phyloP scores from a whole-genome alignment of 2,329 filamentous ascomycete species.

The Anisogramma anomala region DNA sequence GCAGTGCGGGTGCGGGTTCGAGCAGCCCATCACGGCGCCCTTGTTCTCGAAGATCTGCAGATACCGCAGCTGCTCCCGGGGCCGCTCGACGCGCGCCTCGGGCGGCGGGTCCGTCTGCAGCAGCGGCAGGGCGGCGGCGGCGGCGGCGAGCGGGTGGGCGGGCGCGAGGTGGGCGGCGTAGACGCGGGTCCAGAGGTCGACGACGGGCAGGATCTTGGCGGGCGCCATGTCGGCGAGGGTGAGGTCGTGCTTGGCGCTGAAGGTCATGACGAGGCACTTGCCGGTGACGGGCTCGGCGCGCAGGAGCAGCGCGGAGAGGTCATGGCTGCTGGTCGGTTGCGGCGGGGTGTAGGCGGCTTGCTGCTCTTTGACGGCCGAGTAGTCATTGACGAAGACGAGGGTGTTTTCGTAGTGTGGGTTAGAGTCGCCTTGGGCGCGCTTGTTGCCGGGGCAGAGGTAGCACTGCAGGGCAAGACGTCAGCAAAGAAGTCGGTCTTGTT shows the following conservation, averaged over 20 bases:
- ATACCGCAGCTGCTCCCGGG: conserved; percentile 73
- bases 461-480: conserved; percentile 43
- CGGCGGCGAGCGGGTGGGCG: conserved; percentile 48
- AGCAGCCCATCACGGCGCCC: conserved; percentile 94
- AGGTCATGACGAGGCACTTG: conserved; percentile 94
- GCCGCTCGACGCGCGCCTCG: conserved; percentile 32
- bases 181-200: conserved; percentile 84
- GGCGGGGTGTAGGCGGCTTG: conserved; percentile 62
- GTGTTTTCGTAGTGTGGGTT: conserved; percentile 83
- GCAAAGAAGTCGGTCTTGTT: neutral
- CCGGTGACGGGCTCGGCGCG: conserved; percentile 79
- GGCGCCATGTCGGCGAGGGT: conserved; percentile 84
- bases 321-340: conserved; percentile 29
- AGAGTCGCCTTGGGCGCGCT: conserved; percentile 70
- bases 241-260: conserved; percentile 79
- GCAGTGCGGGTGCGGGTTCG: conserved; percentile 93
- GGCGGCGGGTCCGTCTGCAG: conserved; percentile 25
- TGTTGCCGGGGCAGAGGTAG: conserved; percentile 88
- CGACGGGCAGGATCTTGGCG: conserved; percentile 64
- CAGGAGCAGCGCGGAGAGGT: conserved; percentile 64
- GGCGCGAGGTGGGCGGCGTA: conserved; percentile 73
- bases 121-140: conserved; percentile 29
- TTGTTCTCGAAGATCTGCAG: conserved; percentile 99
- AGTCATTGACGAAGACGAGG: conserved; percentile 95
- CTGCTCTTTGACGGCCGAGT: conserved; percentile 88